These are phyloP conservation scores for Auxenochlorella pyrenoidosa DNA, from an alignment of 139 green algal species.

Conservation along the genomic window DNA sequence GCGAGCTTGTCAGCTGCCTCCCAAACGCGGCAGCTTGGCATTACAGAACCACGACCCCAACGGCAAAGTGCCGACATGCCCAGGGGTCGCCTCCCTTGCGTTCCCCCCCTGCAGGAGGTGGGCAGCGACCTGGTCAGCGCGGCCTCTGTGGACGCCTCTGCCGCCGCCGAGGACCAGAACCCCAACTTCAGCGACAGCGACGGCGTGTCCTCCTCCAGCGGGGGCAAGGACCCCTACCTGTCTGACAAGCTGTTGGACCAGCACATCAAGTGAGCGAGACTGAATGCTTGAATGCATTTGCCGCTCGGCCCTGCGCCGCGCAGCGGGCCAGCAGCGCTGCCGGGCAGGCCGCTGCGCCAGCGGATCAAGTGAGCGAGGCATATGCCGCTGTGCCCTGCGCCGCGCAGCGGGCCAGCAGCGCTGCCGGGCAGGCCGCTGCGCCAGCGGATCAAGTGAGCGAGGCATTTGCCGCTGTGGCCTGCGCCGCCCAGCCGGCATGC, in stretches of 20 bases:
- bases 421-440: background rate
- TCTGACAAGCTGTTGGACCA: background rate
- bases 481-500: background rate
- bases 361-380: background rate
- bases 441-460: conserved; percentile 8
- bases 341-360: background rate
- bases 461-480: background rate
- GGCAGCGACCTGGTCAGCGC: background rate
- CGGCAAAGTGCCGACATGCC: too few species aligned
- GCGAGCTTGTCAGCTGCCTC: too few species aligned
- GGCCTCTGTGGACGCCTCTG: background rate
- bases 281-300: too few species aligned
- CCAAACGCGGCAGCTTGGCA: too few species aligned
- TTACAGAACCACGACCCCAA: too few species aligned
- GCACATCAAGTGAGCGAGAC: background rate
- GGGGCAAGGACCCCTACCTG: conserved; percentile 1
- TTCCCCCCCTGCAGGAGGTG: conserved; percentile 19
- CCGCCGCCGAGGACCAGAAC: conserved; percentile 1
- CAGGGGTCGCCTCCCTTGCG: too few species aligned
- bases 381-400: background rate
- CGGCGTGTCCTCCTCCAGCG: background rate
- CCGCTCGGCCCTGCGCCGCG: background rate
- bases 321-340: background rate
- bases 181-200: conserved; percentile 20
- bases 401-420: background rate